Percentiles rank a stretch among this genome's conserved stretches.
Conservation (phyloP, 352 stramenopile species). For the Globisporangium yorkense region DNA sequence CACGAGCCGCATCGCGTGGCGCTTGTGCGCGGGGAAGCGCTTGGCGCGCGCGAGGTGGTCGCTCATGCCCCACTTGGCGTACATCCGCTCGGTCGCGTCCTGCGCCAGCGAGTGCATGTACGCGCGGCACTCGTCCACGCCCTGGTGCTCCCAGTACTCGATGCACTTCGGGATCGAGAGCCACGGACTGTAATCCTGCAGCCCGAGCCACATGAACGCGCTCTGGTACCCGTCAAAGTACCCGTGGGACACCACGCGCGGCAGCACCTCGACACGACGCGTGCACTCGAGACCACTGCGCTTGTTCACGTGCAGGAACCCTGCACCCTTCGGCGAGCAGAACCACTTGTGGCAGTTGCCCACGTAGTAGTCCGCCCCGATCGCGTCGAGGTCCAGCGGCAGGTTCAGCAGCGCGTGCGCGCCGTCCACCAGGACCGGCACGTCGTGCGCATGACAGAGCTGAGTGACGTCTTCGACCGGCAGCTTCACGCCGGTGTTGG, state of each 20-base stretch:
- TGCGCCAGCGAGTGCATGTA: conserved; percentile 68
- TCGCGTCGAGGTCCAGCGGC: conserved; percentile 48
- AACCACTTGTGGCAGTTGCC: conserved; percentile 96
- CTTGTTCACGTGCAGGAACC: conserved; percentile 78
- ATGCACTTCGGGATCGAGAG: conserved; percentile 82
- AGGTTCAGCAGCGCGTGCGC: conserved; percentile 88
- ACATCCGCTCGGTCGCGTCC: conserved; percentile 51
- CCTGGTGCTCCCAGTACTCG: conserved; percentile 75
- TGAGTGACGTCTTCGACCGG: conserved; percentile 76
- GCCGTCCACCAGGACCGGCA: conserved; percentile 88
- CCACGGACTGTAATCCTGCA: conserved; percentile 88
- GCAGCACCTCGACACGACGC: conserved; percentile 22
- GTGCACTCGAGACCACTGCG: conserved; percentile 6
- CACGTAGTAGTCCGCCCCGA: conserved; percentile 90
- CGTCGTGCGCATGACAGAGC: conserved; percentile 34
- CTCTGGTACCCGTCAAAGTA: conserved; percentile 86
- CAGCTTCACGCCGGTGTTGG: conserved; percentile 88
- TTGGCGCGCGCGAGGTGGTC: conserved; percentile 26
- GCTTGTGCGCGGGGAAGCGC: conserved; percentile 46
- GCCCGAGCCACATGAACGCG: conserved; percentile 91
- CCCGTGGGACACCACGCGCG: conserved; percentile 90
- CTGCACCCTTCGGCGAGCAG: conserved; percentile 81
- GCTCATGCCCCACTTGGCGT: conserved; percentile 49
- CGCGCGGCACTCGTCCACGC: conserved; percentile 28
- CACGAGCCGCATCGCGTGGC: conserved; percentile 72